phyloP scores from a whole-genome alignment of 371 early-diverging fungal genomes.

The Circinella umbellata region DNA sequence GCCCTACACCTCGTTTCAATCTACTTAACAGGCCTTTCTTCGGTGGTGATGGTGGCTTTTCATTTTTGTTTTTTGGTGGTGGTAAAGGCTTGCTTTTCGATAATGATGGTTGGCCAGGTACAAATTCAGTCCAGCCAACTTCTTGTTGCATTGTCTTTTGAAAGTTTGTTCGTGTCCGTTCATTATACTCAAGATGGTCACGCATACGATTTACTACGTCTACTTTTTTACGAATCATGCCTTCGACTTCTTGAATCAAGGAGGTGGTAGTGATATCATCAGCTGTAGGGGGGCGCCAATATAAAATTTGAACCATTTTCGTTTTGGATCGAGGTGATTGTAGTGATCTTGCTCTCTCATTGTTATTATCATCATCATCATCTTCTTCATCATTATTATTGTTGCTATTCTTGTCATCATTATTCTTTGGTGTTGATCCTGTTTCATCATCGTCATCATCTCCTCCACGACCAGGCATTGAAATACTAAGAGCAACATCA shows the following conservation, averaged over 20 bases:
- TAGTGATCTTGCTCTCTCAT: constrained; percentile 18
- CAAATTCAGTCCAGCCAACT: constrained; percentile 49
- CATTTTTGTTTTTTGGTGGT: constrained; percentile 16
- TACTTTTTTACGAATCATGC: constrained; percentile 38
- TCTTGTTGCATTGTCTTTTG: constrained; percentile 39
- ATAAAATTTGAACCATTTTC: constrained; percentile 56
- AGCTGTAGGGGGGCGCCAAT: constrained; percentile 58
- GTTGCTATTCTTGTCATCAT: background rate
- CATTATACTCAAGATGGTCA: constrained; percentile 48
- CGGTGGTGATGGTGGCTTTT: background rate
- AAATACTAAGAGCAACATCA: constrained; percentile 55
- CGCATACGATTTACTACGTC: constrained; percentile 57
- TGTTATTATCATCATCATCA: background rate
- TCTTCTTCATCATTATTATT: background rate
- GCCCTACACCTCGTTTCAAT: constrained; percentile 24
- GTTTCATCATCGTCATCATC: constrained; percentile 19
- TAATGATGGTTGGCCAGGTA: constrained; percentile 14
- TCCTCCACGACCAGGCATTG: constrained; percentile 54
- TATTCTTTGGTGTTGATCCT: background rate
- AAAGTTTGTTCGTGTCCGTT: constrained; percentile 43
- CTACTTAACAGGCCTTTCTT: constrained; percentile 26
- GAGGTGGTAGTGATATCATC: constrained; percentile 30
- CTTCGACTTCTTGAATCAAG: constrained; percentile 42
- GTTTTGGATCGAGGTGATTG: constrained; percentile 58
- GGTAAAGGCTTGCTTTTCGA: background rate